Conservation (phyloP, 768 basidiomycete species). For the Tricholoma terreum region DNA sequence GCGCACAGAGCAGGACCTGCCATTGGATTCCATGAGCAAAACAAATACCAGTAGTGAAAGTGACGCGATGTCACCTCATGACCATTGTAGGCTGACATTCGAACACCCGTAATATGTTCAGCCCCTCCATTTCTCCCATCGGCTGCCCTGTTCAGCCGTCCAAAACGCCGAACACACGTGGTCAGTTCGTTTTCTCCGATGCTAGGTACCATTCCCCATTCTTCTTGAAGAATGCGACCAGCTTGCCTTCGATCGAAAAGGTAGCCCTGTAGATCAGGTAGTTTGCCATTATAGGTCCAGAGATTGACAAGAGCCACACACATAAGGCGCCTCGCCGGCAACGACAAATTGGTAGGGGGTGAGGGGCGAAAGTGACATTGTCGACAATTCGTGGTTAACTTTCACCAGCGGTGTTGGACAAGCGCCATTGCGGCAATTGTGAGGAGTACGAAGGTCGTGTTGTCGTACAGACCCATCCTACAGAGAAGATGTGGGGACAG, state of each 20-base stretch:
- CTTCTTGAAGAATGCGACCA: constrained; percentile 54
- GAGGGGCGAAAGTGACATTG: constrained; percentile 71
- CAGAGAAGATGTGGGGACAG: background rate
- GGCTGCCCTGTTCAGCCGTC: constrained; percentile 33
- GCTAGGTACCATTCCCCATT: constrained; percentile 64
- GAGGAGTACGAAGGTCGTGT: constrained; percentile 74
- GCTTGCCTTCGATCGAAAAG: constrained; percentile 81
- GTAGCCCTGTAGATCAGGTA: constrained; percentile 51
- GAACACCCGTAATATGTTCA: constrained; percentile 76
- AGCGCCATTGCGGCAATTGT: constrained; percentile 52
- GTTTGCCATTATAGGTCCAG: background rate
- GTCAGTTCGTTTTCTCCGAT: constrained; percentile 48
- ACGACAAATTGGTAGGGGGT: constrained; percentile 85
- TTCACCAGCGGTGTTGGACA: constrained; percentile 75
- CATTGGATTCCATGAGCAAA: background rate
- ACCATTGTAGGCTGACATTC: constrained; percentile 67
- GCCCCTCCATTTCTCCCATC: constrained; percentile 32
- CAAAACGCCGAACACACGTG: constrained; percentile 81
- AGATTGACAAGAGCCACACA: constrained; percentile 34
- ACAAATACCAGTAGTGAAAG: background rate
- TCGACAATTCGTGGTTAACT: constrained; percentile 63
- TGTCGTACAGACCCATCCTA: constrained; percentile 88
- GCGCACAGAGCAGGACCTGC: constrained; percentile 66
- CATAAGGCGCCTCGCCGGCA: constrained; percentile 76
- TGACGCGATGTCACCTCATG: constrained; percentile 55